phyloP scores from a whole-genome alignment of 331 rosid genomes.

The Pyracantha coccinea region DNA sequence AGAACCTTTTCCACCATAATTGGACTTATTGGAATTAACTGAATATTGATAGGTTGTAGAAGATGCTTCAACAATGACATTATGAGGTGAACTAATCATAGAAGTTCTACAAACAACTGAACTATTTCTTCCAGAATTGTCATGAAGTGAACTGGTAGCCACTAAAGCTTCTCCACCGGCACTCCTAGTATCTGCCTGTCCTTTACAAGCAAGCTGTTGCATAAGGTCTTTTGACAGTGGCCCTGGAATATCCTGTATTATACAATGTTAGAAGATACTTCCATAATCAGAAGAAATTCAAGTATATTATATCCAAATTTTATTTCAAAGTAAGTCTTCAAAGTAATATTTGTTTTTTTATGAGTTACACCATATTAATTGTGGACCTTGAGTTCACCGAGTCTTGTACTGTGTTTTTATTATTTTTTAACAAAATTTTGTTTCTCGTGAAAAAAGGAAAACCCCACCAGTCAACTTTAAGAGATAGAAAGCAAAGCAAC shows the following conservation, averaged over 20 bases:
- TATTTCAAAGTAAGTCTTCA: neutral
- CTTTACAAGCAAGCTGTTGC: conserved; percentile 25
- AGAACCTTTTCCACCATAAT: conserved; percentile 13
- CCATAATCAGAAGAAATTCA: conserved; percentile 10
- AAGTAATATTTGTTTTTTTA: neutral
- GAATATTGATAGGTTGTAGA: conserved; percentile 1
- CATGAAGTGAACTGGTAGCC: conserved; percentile 19
- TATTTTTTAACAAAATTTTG: neutral
- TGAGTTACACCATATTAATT: neutral
- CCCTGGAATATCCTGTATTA: conserved; percentile 30
- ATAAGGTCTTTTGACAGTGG: conserved; percentile 13
- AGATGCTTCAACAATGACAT: conserved; percentile 14
- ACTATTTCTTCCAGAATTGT: conserved; percentile 21
- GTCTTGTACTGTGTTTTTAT: neutral
- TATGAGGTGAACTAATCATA: conserved; percentile 17
- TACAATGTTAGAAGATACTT: conserved; percentile 21
- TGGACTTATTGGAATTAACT: conserved; percentile 7
- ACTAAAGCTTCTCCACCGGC: conserved; percentile 15
- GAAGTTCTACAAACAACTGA: conserved; percentile 17
- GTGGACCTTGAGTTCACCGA: neutral
- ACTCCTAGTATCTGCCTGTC: conserved; percentile 17
- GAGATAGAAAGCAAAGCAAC: neutral
- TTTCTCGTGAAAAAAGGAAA: neutral
- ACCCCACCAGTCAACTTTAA: neutral
- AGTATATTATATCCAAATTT: neutral